Evolutionary conservation across 148 eudicot genomes (phyloP).

Genomic region (Arbutus unedo): DNA sequence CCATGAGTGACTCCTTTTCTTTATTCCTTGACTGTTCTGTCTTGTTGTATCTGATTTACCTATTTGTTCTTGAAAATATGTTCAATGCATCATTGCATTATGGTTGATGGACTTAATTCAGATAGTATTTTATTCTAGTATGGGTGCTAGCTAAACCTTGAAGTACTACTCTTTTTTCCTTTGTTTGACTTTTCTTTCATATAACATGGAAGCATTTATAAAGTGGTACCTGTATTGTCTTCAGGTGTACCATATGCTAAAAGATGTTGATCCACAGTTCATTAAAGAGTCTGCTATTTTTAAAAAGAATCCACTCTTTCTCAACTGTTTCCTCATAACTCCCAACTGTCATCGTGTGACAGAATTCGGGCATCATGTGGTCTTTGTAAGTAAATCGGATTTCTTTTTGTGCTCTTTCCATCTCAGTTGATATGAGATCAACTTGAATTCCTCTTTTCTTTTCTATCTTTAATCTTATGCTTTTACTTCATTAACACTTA

Average conservation of each 20-base stretch:
- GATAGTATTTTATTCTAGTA: too few species aligned
- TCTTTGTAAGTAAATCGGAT: conserved; percentile 48
- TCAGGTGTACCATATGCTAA: conserved; percentile 58
- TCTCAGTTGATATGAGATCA: conserved; percentile 8
- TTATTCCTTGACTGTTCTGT: not conserved
- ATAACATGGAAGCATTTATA: conserved; percentile 7
- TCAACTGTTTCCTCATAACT: conserved; percentile 68
- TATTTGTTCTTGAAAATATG: conserved; percentile 1
- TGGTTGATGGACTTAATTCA: too few species aligned
- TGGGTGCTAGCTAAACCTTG: not conserved
- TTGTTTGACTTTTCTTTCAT: not conserved
- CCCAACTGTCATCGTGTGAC: conserved; percentile 89
- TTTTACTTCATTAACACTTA: conserved; percentile 22
- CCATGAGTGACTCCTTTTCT: not conserved
- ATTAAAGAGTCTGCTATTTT: conserved; percentile 45
- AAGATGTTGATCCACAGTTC: conserved; percentile 51
- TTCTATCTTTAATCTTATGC: not conserved
- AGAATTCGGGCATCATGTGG: conserved; percentile 68
- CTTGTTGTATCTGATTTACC: not conserved
- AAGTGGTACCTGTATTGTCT: conserved; percentile 13
- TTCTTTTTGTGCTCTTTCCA: conserved; percentile 21
- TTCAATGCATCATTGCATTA: not conserved
- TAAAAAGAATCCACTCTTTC: conserved; percentile 52
- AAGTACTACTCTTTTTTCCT: not conserved
- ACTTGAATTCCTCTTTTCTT: not conserved